phyloP scores from a whole-genome alignment of 306 rosid genomes.

The Mimosa bimucronata region DNA sequence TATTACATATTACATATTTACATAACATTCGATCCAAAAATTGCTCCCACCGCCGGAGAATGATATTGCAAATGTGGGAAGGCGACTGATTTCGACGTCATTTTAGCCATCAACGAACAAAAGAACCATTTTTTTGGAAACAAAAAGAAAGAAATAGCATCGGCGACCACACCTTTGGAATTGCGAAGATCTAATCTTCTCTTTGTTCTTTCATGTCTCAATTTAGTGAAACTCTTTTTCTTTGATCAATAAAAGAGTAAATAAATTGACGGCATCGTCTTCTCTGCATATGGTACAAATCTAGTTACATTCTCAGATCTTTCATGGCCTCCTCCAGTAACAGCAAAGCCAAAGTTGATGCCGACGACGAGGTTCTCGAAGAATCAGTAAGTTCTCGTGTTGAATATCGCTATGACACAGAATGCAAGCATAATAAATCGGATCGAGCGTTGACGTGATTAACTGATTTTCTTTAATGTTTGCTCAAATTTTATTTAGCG shows the following conservation, averaged over 20 bases:
- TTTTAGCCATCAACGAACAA: not conserved
- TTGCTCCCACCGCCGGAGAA: not conserved
- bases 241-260: not conserved
- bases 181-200: constrained; percentile 9
- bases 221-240: not conserved
- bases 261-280: not conserved
- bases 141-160: not conserved
- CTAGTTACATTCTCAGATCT: constrained; percentile 36
- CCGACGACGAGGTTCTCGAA: constrained; percentile 60
- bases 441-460: not conserved
- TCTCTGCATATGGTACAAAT: not conserved
- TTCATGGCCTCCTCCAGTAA: constrained; percentile 77
- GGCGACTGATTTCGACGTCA: not conserved
- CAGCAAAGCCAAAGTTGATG: constrained; percentile 48
- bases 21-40: too few relatives aligned
- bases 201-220: not conserved
- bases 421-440: constrained; percentile 3
- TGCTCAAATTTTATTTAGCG: not conserved
- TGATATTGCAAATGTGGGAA: not conserved
- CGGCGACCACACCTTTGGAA: not conserved
- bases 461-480: not conserved
- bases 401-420: not conserved
- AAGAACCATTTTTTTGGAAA: too few relatives aligned
- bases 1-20: too few relatives aligned
- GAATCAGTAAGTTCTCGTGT: constrained; percentile 51